Base-by-base conservation (phyloP, 305 asterid species). In the Plantago lanceolata region DNA sequence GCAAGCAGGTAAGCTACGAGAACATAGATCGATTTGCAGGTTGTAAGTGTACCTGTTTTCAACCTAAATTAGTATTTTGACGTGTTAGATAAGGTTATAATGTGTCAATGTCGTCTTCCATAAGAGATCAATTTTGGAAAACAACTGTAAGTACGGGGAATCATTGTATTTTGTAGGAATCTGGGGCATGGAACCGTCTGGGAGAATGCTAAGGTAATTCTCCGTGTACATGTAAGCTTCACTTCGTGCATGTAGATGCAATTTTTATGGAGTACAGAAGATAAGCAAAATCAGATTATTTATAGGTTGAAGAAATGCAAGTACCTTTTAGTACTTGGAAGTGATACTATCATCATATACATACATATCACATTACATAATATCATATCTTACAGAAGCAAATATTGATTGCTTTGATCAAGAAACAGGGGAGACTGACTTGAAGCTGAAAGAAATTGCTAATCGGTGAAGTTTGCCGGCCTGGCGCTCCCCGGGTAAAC, bases 401-500 rank as follows among this genome's bases (percentile, higher is more conserved):
- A 40, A 9, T 15, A 40, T 40, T 40, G 45, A 40, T 40, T 12
- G 45, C 45, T 40, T 40, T 12, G 45, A 40, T 40, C 45, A 40
- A 40, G 20, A 55, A 55, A 54, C 37, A 15, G 21, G 0, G 20
- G 19, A 28, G 43, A 15, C 18, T 28, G 28, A 54, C 40, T 18
- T 40, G 11, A 14, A 54, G 59, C 40, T 54, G 19, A 54, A 26
- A 13, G 59, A 15, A 29, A 54, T 14, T 54, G 13, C 40, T 54
- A 54, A 55, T 28, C 60, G 43, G 11, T 61, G 11, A 59, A 24
- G 53, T 58, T 65, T 53, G 76, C 57, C 24, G 78, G 53, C 73
- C 49, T 54, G 37, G 31, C 61, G 14, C 35, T 53, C 8, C 72
- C 64, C n/a, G 84, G 84, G 60, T 79, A 71, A 71, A 76, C 59